Evolutionary conservation across 768 basidiomycete species (phyloP).

Genomic region (Neoboletus brunneissimus): DNA sequence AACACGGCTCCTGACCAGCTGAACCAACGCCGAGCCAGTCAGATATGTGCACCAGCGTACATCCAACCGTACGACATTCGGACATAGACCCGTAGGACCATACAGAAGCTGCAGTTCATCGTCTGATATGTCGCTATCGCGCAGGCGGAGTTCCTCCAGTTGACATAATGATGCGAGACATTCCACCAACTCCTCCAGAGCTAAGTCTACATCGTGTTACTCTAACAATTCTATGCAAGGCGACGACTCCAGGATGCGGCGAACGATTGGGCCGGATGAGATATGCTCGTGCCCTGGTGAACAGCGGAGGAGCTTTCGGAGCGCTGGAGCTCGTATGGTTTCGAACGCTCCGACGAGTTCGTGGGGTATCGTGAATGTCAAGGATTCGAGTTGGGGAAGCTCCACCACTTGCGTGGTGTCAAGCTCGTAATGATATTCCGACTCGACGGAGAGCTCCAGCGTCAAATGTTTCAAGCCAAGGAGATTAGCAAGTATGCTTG

Average conservation of each 20-base stretch:
- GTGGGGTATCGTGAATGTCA: slow-evolving; percentile 32
- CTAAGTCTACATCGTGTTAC: slow-evolving; percentile 47
- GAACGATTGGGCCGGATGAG: slow-evolving; percentile 28
- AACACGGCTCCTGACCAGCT: slow-evolving; percentile 44
- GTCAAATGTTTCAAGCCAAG: slow-evolving; percentile 41
- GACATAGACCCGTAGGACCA: slow-evolving; percentile 44
- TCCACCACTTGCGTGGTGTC: slow-evolving; percentile 10
- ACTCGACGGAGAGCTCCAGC: slow-evolving; percentile 36
- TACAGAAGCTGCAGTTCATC: slow-evolving; percentile 38
- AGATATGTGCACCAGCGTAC: slow-evolving; percentile 60
- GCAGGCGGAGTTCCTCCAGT: slow-evolving; percentile 50
- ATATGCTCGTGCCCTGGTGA: slow-evolving; percentile 18
- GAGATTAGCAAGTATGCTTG: slow-evolving; percentile 37
- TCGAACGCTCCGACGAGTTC: slow-evolving; percentile 28
- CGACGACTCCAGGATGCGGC: slow-evolving; percentile 28
- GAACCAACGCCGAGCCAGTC: slow-evolving; percentile 48
- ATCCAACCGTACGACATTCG: slow-evolving; percentile 46
- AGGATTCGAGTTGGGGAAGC: slow-evolving; percentile 27
- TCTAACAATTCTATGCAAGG: slow-evolving; percentile 43
- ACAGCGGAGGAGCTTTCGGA: slow-evolving; percentile 41
- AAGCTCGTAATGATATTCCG: slow-evolving; percentile 24
- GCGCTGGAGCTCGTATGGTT: slow-evolving; percentile 35
- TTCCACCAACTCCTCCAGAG: slow-evolving; percentile 36
- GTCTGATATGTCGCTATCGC: slow-evolving; percentile 58
- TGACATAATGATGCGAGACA: slow-evolving; percentile 37